Percentiles rank a stretch among this genome's conserved stretches.
Evolutionary conservation across 345 rosid genomes (phyloP).

Genomic region (Hibiscus trionum): DNA sequence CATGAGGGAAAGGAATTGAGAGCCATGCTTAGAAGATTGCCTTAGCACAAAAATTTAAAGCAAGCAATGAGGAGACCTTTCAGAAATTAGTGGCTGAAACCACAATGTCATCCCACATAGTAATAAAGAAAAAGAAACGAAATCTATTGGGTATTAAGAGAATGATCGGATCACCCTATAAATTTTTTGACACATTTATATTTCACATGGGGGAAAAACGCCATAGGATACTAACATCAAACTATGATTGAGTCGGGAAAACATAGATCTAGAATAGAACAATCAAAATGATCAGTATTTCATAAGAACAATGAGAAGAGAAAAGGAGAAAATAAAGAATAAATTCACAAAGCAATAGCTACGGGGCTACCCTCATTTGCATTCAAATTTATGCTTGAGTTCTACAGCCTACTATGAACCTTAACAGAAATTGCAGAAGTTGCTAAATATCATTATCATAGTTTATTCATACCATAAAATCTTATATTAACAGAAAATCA

Average conservation of each 20-base stretch:
- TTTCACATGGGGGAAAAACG: neutral
- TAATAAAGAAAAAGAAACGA: neutral
- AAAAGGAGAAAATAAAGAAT: neutral
- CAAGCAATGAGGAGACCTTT: neutral
- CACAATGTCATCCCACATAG: neutral
- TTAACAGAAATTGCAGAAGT: neutral
- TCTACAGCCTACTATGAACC: neutral
- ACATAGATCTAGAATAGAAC: neutral
- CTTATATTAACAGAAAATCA: neutral
- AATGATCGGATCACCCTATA: neutral
- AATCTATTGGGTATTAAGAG: neutral
- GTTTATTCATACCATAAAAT: neutral
- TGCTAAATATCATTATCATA: neutral
- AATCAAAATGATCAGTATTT: neutral
- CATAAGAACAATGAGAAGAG: neutral
- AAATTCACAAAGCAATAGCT: neutral
- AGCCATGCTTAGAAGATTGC: constrained; percentile 28
- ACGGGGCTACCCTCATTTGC: neutral
- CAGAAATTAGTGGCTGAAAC: neutral
- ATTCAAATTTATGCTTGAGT: neutral
- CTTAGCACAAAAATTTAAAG: constrained; percentile 18
- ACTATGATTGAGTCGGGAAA: neutral
- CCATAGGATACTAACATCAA: neutral
- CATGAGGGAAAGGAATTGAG: constrained; percentile 33
- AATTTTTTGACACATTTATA: neutral